A percentile compares a stretch with the other conserved stretches of the same genome.
Evolutionary conservation across 768 basidiomycete genomes (phyloP).

Genomic region (Leccinum aurantiacum): DNA sequence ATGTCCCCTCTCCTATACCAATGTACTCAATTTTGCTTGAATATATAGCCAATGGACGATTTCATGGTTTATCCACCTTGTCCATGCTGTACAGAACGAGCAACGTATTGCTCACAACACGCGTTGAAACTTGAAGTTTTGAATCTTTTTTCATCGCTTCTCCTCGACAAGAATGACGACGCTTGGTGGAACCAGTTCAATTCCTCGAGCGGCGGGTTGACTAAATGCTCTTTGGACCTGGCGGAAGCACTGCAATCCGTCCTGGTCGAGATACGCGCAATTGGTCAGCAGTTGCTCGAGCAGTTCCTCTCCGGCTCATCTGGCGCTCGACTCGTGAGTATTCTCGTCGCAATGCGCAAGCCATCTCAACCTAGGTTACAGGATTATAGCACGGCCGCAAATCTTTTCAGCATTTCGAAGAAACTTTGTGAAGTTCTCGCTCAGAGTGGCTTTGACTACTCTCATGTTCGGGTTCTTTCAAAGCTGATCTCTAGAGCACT

Average conservation of each 20-base stretch:
- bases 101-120: conserved; percentile 30
- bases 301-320: conserved; percentile 16
- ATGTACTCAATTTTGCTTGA: conserved; percentile 25
- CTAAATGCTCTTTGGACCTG: conserved; percentile 12
- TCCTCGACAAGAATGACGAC: conserved; percentile 36
- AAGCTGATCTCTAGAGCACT: conserved; percentile 51
- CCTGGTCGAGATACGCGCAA: conserved; percentile 20
- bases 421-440: conserved; percentile 45
- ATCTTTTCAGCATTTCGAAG: conserved; percentile 39
- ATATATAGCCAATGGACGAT: conserved; percentile 52
- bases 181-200: conserved; percentile 1
- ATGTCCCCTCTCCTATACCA: conserved; percentile 9
- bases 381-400: conserved; percentile 35
- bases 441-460: conserved; percentile 57
- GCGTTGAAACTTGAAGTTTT: conserved; percentile 41
- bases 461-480: conserved; percentile 58
- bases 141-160: conserved; percentile 41
- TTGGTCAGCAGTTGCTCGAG: conserved; percentile 21
- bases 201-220: background rate
- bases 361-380: conserved; percentile 19
- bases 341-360: background rate
- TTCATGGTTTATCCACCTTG: conserved; percentile 42
- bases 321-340: conserved; percentile 26
- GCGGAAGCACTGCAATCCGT: conserved; percentile 24
- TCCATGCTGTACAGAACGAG: conserved; percentile 26